Conservation (phyloP, 1,139 yeast genomes). For the Schwanniomyces etchellsii region DNA sequence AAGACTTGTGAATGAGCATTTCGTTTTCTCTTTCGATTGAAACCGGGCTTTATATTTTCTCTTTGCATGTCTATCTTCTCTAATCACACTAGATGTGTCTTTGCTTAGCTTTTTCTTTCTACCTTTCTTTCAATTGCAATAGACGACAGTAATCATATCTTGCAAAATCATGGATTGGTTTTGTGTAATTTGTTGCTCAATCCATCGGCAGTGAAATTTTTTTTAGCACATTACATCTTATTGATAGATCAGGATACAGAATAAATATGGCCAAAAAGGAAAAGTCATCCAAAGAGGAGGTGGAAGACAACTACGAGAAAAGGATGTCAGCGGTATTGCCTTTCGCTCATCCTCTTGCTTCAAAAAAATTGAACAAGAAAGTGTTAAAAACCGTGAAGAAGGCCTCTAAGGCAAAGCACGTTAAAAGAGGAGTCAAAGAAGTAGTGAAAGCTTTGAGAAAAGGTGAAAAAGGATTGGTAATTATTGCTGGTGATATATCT, state of each 20-base stretch:
- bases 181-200: background rate
- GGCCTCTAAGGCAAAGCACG: slow-evolving; percentile 97
- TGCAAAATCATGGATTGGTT: too few relatives aligned
- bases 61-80: background rate
- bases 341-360: slow-evolving; percentile 92
- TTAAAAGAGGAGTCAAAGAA: slow-evolving; percentile 97
- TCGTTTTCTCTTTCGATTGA: background rate
- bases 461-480: slow-evolving; percentile 95
- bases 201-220: slow-evolving; percentile 1
- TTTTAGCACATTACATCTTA: background rate
- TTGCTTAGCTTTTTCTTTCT: background rate
- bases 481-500: slow-evolving; percentile 96
- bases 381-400: slow-evolving; percentile 92
- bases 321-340: slow-evolving; percentile 87
- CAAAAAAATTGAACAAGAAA: slow-evolving; percentile 93
- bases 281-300: slow-evolving; percentile 41
- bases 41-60: too few relatives aligned
- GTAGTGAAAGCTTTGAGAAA: slow-evolving; percentile 96
- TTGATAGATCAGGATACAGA: background rate
- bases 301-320: slow-evolving; percentile 82
- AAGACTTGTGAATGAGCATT: background rate
- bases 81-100: background rate
- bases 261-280: slow-evolving; percentile 48
- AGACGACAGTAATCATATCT: background rate
- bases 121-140: background rate